Evolutionary conservation across 2,329 filamentous ascomycete species (phyloP).

Genomic region (Cladosporium sphaerospermum): DNA sequence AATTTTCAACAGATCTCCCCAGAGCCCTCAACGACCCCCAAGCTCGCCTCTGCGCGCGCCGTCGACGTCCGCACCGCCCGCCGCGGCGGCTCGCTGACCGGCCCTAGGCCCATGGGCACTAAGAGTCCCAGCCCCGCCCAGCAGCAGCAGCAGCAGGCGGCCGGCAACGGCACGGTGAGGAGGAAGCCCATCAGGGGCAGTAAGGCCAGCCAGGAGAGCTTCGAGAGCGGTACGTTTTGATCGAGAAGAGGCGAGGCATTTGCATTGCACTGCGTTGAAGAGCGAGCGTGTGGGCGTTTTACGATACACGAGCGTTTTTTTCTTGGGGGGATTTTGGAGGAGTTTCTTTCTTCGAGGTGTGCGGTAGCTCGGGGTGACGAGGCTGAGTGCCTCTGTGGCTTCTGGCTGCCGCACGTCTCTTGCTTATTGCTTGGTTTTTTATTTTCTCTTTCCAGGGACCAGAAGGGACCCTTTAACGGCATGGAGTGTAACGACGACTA

Average conservation of each 20-base stretch:
- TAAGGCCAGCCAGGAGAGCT: slow-evolving; percentile 8
- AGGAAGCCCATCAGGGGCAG: slow-evolving; percentile 18
- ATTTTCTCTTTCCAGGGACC: too few species aligned
- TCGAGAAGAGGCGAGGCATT: neutral
- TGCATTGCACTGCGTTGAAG: too few species aligned
- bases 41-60: slow-evolving; percentile 21
- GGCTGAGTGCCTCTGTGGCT: too few species aligned
- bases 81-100: slow-evolving; percentile 39
- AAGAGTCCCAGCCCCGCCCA: slow-evolving; percentile 24
- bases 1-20: slow-evolving; percentile 21
- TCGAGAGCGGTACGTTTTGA: slow-evolving; percentile 8
- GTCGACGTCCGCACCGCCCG: slow-evolving; percentile 22
- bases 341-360: too few species aligned
- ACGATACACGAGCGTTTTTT: too few species aligned
- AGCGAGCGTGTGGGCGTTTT: too few species aligned
- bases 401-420: too few species aligned
- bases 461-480: too few species aligned
- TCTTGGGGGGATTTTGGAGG: too few species aligned
- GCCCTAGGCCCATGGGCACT: slow-evolving; percentile 43
- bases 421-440: too few species aligned
- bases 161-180: slow-evolving; percentile 19
- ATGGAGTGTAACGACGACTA: too few species aligned
- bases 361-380: too few species aligned
- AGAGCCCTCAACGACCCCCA: slow-evolving; percentile 16
- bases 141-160: neutral